These are phyloP conservation scores for Suillus paluster DNA, from an alignment of 768 basidiomycete species.

Conservation along the genomic window DNA sequence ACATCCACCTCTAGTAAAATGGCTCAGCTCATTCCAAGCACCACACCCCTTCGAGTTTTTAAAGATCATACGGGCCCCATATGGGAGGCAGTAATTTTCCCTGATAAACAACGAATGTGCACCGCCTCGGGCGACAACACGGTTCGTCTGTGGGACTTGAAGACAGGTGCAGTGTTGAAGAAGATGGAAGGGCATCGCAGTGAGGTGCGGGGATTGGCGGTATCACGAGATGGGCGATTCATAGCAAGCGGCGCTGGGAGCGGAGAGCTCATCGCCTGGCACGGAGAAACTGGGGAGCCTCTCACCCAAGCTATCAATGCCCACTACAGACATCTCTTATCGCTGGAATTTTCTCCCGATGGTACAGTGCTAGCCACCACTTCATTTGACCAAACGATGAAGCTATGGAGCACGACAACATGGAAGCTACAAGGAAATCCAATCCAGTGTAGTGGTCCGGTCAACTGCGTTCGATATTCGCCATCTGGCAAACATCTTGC, in stretches of 20 bases:
- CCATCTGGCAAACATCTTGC: neutral
- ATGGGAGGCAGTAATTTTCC: too few species aligned
- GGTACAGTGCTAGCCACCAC: neutral
- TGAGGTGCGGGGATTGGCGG: neutral
- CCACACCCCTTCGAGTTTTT: too few species aligned
- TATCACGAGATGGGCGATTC: neutral
- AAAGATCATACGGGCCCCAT: too few species aligned
- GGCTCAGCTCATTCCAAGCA: too few species aligned
- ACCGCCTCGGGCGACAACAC: too few species aligned
- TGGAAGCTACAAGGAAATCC: neutral
- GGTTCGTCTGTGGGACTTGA: too few species aligned
- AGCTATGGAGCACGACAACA: neutral
- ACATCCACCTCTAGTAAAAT: too few species aligned
- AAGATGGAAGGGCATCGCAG: conserved; percentile 58
- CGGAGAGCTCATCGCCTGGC: neutral
- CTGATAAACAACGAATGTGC: too few species aligned
- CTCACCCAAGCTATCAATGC: neutral
- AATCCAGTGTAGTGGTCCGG: neutral
- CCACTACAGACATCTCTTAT: neutral
- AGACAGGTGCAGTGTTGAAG: too few species aligned
- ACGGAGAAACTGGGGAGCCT: neutral
- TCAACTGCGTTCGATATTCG: neutral
- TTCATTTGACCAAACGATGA: neutral
- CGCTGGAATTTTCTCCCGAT: neutral
- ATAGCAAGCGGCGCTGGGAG: neutral